Base-by-base conservation (phyloP, 441 rosid genomes). In the Gossypium lobatum region DNA sequence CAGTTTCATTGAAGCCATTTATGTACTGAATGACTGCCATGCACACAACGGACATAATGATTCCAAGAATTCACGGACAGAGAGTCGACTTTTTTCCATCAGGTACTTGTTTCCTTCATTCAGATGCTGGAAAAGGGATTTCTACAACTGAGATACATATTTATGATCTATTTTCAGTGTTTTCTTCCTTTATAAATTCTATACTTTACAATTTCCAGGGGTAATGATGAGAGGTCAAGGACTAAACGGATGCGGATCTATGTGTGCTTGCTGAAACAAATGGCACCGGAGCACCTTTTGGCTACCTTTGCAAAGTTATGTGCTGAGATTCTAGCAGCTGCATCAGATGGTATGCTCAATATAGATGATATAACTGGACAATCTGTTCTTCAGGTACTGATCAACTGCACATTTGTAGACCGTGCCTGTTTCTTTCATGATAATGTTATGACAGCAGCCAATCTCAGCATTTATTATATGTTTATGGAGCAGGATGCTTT, bases 221-320 rank as follows among this genome's bases (percentile, higher is more conserved):
- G 98, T 60, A 87, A 79, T 63, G 93, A 93, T 64, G 96, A 91
- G 82, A 81, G 53, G 52, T 81, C 91, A 39, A 88, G 88, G 81
- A 85, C 97, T 46, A 95, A 91, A 78, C 84, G 99, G 74, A 93
- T 93, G 99, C 92, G 80, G 66, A 87, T 93, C 54, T 93, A 93
- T 73, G 73, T 81, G 70, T 88, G 95, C 53, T 79, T 95, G 83
- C 86, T 95, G 76, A 93, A 89, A 79, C 97, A 95, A 89, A 95
- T 95, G 99, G 96, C 95, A 58, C 96, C 98, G 11, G 98, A 93
- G 80, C 99, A 93, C 78, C 91, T 93, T 52, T 78, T 95, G 78
- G 99, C 98, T 45, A 91, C 98, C 50, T 93, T 93, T 73, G 96
- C 98, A 26, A 93, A 95, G 86, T 80, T 95, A 72, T 93, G 99